Conservation (phyloP, 2,329 filamentous ascomycete species). For the Plectosphaerella plurivora region DNA sequence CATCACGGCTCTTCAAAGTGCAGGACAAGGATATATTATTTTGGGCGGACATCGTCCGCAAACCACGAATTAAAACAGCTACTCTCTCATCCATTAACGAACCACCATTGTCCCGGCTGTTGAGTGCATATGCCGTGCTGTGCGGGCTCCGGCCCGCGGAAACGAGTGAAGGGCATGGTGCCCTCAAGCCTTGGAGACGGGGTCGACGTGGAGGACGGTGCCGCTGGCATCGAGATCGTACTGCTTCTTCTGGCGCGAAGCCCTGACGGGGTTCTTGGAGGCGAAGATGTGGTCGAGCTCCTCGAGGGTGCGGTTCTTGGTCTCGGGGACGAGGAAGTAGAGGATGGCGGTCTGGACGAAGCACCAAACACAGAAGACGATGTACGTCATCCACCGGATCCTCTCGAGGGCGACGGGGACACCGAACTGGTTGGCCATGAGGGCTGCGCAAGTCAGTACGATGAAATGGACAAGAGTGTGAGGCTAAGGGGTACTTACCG, state of each 20-base stretch:
- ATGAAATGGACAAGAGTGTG: constrained; percentile 23
- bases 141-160: too few species aligned
- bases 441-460: constrained; percentile 30
- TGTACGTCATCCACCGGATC: constrained; percentile 51
- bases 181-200: neutral
- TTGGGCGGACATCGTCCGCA: too few species aligned
- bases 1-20: too few species aligned
- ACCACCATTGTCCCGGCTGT: too few species aligned
- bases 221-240: constrained; percentile 5
- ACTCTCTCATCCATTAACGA: too few species aligned
- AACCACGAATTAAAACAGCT: too few species aligned
- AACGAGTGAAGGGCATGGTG: too few species aligned
- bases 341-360: constrained; percentile 33
- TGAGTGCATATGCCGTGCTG: too few species aligned
- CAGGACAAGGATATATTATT: too few species aligned
- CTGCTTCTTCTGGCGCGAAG: constrained; percentile 8
- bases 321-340: constrained; percentile 48
- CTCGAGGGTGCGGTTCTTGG: constrained; percentile 37
- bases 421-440: constrained; percentile 40
- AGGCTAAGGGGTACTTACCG: neutral
- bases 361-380: constrained; percentile 43
- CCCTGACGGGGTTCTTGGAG: constrained; percentile 7
- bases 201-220: constrained; percentile 5
- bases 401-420: constrained; percentile 41
- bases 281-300: constrained; percentile 9